These are phyloP conservation scores for Paraglomus brasilianum DNA, from an alignment of 192 early-diverging fungal genomes.

Conservation along the genomic window DNA sequence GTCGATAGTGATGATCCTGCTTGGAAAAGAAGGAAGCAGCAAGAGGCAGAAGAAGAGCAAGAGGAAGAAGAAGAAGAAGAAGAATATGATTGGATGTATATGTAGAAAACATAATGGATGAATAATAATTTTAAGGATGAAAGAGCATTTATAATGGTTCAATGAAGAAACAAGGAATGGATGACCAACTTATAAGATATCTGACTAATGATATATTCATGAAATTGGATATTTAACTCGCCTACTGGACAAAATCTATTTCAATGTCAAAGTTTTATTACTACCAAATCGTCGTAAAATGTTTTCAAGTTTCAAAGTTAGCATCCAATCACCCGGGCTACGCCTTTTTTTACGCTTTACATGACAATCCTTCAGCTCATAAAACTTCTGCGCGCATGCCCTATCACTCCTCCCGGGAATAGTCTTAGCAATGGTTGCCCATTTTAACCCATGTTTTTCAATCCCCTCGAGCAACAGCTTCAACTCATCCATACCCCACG, in stretches of 20 bases:
- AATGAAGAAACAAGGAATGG: too few species aligned
- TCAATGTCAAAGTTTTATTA: too few species aligned
- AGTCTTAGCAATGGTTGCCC: slow-evolving; percentile 77
- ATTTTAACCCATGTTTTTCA: slow-evolving; percentile 67
- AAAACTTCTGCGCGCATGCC: slow-evolving; percentile 87
- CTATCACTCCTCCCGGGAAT: slow-evolving; percentile 81
- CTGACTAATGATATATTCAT: too few species aligned
- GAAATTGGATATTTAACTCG: too few species aligned
- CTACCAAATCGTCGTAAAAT: too few species aligned
- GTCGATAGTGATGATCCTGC: slow-evolving; percentile 43
- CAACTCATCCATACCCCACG: slow-evolving; percentile 84
- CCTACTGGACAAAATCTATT: too few species aligned
- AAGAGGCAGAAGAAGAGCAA: slow-evolving; percentile 36
- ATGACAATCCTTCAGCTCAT: too few species aligned
- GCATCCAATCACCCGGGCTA: too few species aligned
- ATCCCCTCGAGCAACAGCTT: slow-evolving; percentile 68
- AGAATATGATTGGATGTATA: slow-evolving; percentile 41
- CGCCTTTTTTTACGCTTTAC: too few species aligned
- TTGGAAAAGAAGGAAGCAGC: slow-evolving; percentile 44
- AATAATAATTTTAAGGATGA: neutral
- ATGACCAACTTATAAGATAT: too few species aligned
- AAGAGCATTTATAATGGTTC: too few species aligned
- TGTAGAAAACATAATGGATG: slow-evolving; percentile 24
- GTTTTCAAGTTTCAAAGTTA: too few species aligned
- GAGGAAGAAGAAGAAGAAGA: slow-evolving; percentile 41